phyloP scores from a whole-genome alignment of 2,329 filamentous ascomycete genomes.

The Cytospora mali region DNA sequence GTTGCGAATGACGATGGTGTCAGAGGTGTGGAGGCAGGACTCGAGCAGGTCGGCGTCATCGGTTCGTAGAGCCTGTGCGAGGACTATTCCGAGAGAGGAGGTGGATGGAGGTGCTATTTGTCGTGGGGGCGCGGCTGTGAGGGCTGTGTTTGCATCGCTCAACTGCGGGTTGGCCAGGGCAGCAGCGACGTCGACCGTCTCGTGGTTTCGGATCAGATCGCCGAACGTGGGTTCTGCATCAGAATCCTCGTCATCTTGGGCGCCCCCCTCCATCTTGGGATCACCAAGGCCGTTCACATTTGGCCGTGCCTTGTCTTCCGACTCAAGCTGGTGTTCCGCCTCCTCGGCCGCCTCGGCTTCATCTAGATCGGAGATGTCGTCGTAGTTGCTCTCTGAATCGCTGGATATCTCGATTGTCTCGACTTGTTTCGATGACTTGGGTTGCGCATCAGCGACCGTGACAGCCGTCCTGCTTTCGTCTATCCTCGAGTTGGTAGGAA shows the following conservation, averaged over 20 bases:
- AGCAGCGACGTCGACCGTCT: constrained; percentile 75
- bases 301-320: constrained; percentile 23
- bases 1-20: constrained; percentile 75
- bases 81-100: constrained; percentile 86
- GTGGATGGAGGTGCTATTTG: constrained; percentile 66
- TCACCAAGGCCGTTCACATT: constrained; percentile 18
- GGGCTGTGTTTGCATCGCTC: constrained; percentile 33
- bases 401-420: constrained; percentile 62
- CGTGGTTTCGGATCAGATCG: constrained; percentile 75
- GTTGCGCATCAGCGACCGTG: constrained; percentile 35
- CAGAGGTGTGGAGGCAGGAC: constrained; percentile 82
- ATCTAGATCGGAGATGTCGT: constrained; percentile 46
- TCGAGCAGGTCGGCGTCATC: constrained; percentile 90
- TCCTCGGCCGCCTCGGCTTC: constrained; percentile 39
- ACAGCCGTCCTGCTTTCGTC: constrained; percentile 63
- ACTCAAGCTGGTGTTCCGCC: constrained; percentile 33
- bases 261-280: constrained; percentile 36
- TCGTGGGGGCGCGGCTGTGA: constrained; percentile 44
- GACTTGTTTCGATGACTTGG: constrained; percentile 40
- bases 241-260: constrained; percentile 48
- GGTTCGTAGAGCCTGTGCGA: constrained; percentile 88
- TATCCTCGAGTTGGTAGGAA: constrained; percentile 52
- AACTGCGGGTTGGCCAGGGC: constrained; percentile 50
- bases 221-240: constrained; percentile 74
- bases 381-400: constrained; percentile 52